A percentile compares a stretch with the other conserved stretches of the same genome.
Conservation (phyloP, 2,329 filamentous ascomycete genomes). For the Paecilomyces dactylethromorphus region DNA sequence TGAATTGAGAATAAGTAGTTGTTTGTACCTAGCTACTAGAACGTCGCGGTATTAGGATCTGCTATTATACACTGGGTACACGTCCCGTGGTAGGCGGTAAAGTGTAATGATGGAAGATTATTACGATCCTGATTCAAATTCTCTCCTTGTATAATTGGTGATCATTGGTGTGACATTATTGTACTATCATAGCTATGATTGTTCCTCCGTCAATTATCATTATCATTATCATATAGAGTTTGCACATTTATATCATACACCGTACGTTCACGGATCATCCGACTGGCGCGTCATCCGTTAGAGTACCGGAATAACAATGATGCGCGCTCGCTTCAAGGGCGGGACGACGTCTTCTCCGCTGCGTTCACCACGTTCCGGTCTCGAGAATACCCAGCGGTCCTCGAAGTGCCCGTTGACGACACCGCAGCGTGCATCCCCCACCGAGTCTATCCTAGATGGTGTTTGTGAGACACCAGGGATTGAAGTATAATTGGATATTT, state of each 20-base stretch:
- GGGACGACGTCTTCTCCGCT: constrained; percentile 29
- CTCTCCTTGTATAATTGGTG: too few relatives aligned
- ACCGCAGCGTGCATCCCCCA: neutral
- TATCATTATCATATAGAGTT: too few relatives aligned
- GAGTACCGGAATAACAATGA: neutral
- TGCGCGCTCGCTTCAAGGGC: constrained; percentile 8
- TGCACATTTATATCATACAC: neutral
- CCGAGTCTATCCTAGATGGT: neutral
- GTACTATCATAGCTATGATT: too few relatives aligned
- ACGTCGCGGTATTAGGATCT: too few relatives aligned
- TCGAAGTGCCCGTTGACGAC: constrained; percentile 27
- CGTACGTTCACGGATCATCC: neutral
- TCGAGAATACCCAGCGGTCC: constrained; percentile 39
- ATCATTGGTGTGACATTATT: too few relatives aligned
- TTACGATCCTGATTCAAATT: neutral
- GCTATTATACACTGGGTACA: neutral
- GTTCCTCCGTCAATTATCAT: too few relatives aligned
- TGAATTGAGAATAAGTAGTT: neutral
- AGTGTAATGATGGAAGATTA: neutral
- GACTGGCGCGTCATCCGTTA: neutral
- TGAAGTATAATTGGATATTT: neutral
- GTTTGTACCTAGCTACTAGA: neutral
- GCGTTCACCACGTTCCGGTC: constrained; percentile 35
- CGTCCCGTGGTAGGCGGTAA: neutral
- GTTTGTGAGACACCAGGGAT: constrained; percentile 1